These are phyloP conservation scores for Eucalyptus brandiana DNA, from an alignment of 345 rosid genomes.

Conservation along the genomic window DNA sequence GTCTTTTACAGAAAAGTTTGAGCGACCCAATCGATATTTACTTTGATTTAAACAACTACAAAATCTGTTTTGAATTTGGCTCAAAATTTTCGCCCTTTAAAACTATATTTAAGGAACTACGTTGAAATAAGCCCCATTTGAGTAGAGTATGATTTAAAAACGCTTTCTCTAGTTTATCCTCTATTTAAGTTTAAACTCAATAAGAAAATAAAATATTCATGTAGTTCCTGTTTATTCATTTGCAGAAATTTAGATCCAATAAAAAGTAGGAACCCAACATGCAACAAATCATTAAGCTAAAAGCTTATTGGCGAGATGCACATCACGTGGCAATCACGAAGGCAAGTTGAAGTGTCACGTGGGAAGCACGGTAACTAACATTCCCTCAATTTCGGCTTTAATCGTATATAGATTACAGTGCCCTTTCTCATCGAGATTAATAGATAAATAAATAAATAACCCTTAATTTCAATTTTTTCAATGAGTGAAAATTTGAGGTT, in stretches of 20 bases:
- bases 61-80: background rate
- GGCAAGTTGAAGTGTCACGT: too few relatives aligned
- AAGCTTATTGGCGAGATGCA: background rate
- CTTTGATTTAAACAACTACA: background rate
- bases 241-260: background rate
- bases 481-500: background rate
- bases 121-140: background rate
- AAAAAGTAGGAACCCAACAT: background rate
- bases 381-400: background rate
- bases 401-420: background rate
- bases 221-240: background rate
- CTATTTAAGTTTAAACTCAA: background rate
- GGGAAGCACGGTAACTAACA: too few relatives aligned
- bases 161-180: background rate
- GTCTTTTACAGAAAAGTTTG: background rate
- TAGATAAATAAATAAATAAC: too few relatives aligned
- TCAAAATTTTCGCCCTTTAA: background rate
- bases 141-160: background rate
- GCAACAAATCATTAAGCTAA: background rate
- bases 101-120: background rate
- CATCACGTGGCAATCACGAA: too few relatives aligned
- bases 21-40: background rate
- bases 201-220: background rate
- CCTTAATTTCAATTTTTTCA: background rate
- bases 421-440: background rate